phyloP scores from a whole-genome alignment of 2,329 filamentous ascomycete genomes.

The Pyrenochaeta sp. region DNA sequence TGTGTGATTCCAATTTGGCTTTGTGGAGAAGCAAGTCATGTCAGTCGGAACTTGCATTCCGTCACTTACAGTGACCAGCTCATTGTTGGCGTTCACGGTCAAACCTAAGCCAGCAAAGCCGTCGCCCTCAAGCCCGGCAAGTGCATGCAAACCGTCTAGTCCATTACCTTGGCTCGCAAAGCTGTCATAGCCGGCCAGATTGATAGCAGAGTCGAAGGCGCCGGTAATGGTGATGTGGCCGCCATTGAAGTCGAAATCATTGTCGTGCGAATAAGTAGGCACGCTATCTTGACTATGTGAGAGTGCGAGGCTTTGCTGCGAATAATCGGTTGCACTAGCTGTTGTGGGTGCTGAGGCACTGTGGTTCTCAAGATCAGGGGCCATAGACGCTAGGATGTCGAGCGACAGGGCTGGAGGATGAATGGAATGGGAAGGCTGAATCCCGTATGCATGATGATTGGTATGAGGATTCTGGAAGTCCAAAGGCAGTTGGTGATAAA shows the following conservation, averaged over 20 bases:
- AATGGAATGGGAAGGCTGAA: conserved; percentile 19
- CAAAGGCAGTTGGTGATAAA: conserved; percentile 27
- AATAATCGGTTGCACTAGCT: conserved; percentile 34
- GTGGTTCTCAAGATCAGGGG: conserved; percentile 33
- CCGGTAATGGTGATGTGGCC: conserved; percentile 49
- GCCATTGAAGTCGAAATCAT: conserved; percentile 52
- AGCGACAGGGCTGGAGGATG: conserved; percentile 37
- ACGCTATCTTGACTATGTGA: conserved; percentile 30
- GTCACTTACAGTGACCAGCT: conserved; percentile 18
- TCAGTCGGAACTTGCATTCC: conserved; percentile 6
- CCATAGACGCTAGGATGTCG: conserved; percentile 30
- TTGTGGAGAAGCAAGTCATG: conserved; percentile 30
- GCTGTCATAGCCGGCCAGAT: conserved; percentile 31
- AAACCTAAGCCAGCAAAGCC: conserved; percentile 22
- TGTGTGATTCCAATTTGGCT: conserved; percentile 30
- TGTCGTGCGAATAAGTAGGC: conserved; percentile 32
- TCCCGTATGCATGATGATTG: conserved; percentile 20
- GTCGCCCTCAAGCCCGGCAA: conserved; percentile 29
- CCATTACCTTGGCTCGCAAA: conserved; percentile 9
- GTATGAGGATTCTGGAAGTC: conserved; percentile 18
- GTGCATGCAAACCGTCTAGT: conserved; percentile 15
- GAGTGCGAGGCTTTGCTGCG: conserved; percentile 33
- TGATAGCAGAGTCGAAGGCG: conserved; percentile 47
- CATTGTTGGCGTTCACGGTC: conserved; percentile 17
- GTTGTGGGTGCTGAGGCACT: conserved; percentile 28